Evolutionary conservation across 805 yeast genomes (phyloP), one percentile per base, ranked within the genome.

Genomic region (Sugiyamaella floridensis): DNA sequence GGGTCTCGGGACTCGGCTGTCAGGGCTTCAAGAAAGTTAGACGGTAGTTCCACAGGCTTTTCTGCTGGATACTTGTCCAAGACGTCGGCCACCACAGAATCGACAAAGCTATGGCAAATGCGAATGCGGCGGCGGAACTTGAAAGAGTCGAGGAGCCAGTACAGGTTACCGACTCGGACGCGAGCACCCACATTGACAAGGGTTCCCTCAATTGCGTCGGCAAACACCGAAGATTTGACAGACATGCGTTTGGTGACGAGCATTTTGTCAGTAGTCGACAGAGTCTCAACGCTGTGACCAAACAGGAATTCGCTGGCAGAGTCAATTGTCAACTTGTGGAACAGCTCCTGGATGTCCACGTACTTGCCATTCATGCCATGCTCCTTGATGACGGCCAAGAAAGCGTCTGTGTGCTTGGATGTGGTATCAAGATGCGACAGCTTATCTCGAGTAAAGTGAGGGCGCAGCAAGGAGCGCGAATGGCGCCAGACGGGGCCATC

Each of bases 1-100:
- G 77, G 76, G 58, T 77, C 75, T 51, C 73, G 69, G 14, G 80
- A 76, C 61, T 76, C 76, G 61, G 72, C 71, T 47, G 70, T 75
- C 56, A 78, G 69, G 59, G 76, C 80, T 46, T 71, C 69, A 51
- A 78, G 70, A 62, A 78, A 77, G 11, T 75, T 71, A 56, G 74
- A 76, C 19, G 74, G 69, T 37, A 67, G 75, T 40, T 67, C 52
- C 47, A 56, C 57, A 60, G 61, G 40, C 63, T 43, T 34, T 34
- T 29, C 34, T 9, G 15, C 18, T 9, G 48, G 44, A 12, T 41
- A 45, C 19, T 46, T 32, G 26, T 45, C 45, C 45, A 75, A 62
- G 5, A 75, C 78, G 50, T 59, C 58, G 37, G 67, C 52, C 19
- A 75, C 79, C 55, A 71, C 74, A 51, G 60, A 64, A 55, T 74